These are phyloP conservation scores for Schizochytrium sp. DNA, from an alignment of 108 stramenopile species.

Conservation along the genomic window DNA sequence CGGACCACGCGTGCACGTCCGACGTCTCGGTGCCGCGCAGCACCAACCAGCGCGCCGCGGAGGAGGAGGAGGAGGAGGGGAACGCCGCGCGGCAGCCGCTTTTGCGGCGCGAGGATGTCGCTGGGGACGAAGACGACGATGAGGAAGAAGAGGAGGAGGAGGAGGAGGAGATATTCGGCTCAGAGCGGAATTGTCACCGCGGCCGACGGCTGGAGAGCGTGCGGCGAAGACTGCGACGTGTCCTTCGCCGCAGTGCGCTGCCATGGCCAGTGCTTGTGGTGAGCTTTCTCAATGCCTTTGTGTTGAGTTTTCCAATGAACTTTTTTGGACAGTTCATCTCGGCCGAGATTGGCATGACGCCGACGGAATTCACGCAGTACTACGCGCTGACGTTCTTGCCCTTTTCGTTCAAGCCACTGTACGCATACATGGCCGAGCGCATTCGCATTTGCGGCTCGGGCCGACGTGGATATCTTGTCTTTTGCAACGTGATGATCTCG, in stretches of 20 bases:
- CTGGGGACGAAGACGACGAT: too few relatives aligned
- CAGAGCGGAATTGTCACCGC: too few relatives aligned
- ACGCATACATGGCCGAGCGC: neutral
- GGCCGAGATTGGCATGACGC: neutral
- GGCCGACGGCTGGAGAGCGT: too few relatives aligned
- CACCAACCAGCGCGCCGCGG: too few relatives aligned
- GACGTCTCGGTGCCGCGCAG: too few relatives aligned
- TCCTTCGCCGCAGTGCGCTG: neutral
- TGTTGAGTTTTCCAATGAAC: slow-evolving; percentile 11
- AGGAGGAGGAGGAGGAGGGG: too few relatives aligned
- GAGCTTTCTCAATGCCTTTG: neutral
- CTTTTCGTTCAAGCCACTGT: neutral
- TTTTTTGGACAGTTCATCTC: neutral
- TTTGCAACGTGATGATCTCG: neutral
- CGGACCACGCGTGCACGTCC: too few relatives aligned
- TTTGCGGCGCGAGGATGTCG: too few relatives aligned
- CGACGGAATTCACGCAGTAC: neutral
- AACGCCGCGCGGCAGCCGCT: too few relatives aligned
- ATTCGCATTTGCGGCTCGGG: neutral
- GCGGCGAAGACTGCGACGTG: too few relatives aligned
- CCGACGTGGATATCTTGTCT: neutral
- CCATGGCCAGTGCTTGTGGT: neutral
- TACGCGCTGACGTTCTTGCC: slow-evolving; percentile 4
- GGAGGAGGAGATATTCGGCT: too few relatives aligned
- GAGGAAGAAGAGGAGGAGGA: too few relatives aligned